phyloP scores from a whole-genome alignment of 2,329 filamentous ascomycete genomes.

The Taxawa tesnikishii region DNA sequence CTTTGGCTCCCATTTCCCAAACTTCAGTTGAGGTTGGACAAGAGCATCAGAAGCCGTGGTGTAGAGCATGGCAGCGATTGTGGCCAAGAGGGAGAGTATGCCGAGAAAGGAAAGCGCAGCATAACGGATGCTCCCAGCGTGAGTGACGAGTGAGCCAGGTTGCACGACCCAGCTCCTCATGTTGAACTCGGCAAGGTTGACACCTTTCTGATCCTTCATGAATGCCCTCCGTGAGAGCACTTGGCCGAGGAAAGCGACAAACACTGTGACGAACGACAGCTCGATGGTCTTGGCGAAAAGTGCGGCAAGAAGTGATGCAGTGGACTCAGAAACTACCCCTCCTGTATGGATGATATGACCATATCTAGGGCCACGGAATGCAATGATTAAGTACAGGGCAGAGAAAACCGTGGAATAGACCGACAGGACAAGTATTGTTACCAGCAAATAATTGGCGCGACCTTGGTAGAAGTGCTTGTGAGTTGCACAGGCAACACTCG shows the following conservation, averaged over 20 bases:
- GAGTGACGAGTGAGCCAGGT: conserved; percentile 55
- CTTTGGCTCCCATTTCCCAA: conserved; percentile 38
- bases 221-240: conserved; percentile 59
- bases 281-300: conserved; percentile 67
- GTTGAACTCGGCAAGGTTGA: conserved; percentile 64
- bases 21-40: conserved; percentile 59
- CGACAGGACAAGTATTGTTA: conserved; percentile 20
- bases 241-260: conserved; percentile 64
- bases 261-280: conserved; percentile 64
- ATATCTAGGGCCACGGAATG: conserved; percentile 51
- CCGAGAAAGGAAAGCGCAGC: conserved; percentile 54
- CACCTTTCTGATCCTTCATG: conserved; percentile 39
- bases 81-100: conserved; percentile 49
- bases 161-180: conserved; percentile 58
- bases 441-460: conserved; percentile 32
- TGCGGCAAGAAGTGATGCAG: conserved; percentile 55
- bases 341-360: conserved; percentile 43
- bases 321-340: conserved; percentile 44
- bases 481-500: conserved; percentile 23
- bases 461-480: conserved; percentile 24
- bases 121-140: conserved; percentile 52
- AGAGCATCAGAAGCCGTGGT: conserved; percentile 65
- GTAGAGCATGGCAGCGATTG: conserved; percentile 58
- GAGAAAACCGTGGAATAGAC: conserved; percentile 53
- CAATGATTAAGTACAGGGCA: conserved; percentile 53